These are phyloP conservation scores for Solanum tacnaense DNA, from an alignment of 257 asterid genomes.

Conservation along the genomic window DNA sequence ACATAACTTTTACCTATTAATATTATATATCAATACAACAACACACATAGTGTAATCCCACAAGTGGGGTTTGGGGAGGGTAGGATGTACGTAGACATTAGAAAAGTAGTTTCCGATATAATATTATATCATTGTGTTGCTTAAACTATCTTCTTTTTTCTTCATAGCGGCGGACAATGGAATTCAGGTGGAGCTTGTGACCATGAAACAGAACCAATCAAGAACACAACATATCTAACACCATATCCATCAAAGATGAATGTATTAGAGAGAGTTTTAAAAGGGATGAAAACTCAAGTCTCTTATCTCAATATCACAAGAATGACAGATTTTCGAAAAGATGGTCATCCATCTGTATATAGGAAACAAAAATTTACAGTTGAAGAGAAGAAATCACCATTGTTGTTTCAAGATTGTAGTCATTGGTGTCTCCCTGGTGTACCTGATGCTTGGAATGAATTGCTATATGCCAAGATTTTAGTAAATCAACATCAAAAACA, in stretches of 20 bases:
- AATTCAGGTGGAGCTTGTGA: conserved; percentile 66
- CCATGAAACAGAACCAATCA: conserved; percentile 41
- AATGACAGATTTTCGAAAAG: conserved; percentile 55
- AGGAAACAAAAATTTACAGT: conserved; percentile 32
- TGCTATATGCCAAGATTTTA: conserved; percentile 47
- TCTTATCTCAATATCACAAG: conserved; percentile 48
- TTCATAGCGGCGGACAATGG: conserved; percentile 67
- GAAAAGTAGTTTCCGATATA: background rate
- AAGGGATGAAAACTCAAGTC: conserved; percentile 29
- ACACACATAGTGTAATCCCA: background rate
- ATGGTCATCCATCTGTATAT: conserved; percentile 61
- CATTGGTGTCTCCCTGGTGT: conserved; percentile 91
- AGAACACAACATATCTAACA: conserved; percentile 32
- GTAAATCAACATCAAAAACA: conserved; percentile 22
- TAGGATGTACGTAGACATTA: background rate
- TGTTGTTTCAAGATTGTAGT: conserved; percentile 56
- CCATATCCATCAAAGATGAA: conserved; percentile 40
- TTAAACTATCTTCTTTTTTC: background rate
- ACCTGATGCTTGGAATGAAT: conserved; percentile 71
- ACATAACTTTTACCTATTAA: background rate
- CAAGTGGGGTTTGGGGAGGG: background rate
- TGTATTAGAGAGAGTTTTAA: conserved; percentile 35
- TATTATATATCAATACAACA: background rate
- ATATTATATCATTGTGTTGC: background rate
- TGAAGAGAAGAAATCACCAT: conserved; percentile 28